Conservation (phyloP, 2,329 filamentous ascomycete species). For the Hymenoscyphus salicellus region DNA sequence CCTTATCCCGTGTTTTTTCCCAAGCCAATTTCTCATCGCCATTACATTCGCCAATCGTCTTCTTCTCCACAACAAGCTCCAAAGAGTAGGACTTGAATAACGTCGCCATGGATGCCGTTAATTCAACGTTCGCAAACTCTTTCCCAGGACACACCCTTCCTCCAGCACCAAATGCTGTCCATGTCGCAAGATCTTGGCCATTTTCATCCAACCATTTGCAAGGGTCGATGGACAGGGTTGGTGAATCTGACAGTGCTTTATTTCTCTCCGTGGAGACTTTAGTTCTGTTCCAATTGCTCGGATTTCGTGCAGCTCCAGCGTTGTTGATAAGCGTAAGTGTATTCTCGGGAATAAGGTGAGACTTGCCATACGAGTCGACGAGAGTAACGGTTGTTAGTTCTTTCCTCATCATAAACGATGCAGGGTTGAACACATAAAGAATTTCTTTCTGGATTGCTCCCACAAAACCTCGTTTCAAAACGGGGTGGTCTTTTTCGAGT, state of each 20-base stretch:
- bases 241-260: conserved; percentile 2
- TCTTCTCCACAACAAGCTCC: conserved; percentile 6
- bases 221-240: conserved; percentile 6
- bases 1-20: conserved; percentile 7
- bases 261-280: conserved; percentile 5
- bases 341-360: conserved; percentile 8
- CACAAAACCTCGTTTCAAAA: conserved; percentile 6
- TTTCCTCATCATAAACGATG: conserved; percentile 8
- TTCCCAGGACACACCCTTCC: conserved; percentile 5
- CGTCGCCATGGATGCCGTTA: conserved; percentile 4
- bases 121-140: conserved; percentile 6
- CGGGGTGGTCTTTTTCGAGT: conserved; percentile 6
- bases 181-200: background rate
- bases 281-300: conserved; percentile 6
- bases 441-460: conserved; percentile 8
- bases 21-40: conserved; percentile 9
- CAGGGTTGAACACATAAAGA: conserved; percentile 7
- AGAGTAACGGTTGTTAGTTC: conserved; percentile 1
- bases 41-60: conserved; percentile 2
- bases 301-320: conserved; percentile 4
- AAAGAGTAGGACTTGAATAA: conserved; percentile 10
- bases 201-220: conserved; percentile 1
- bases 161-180: conserved; percentile 7
- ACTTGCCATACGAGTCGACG: conserved; percentile 4
- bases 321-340: conserved; percentile 7